A percentile compares a stretch with the other conserved stretches of the same genome.
Conservation (phyloP, 164 flowering plant genomes). For the Aristolochia contorta region DNA sequence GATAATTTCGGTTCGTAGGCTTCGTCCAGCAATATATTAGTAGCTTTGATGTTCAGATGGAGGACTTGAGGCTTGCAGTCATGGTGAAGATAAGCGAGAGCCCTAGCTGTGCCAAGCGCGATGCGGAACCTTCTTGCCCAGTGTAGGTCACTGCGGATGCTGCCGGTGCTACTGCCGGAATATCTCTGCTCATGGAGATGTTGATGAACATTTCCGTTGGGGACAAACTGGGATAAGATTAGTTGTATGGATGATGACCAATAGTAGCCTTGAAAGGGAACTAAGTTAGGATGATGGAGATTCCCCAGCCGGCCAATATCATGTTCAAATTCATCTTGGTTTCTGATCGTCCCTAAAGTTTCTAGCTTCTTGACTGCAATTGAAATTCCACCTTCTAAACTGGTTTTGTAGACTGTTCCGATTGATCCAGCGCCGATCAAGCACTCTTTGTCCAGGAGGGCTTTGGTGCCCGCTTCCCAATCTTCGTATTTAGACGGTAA, state of each 20-base stretch:
- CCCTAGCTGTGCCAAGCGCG: conserved; percentile 87
- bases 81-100: conserved; percentile 88
- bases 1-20: conserved; percentile 61
- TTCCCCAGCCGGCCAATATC: conserved; percentile 79
- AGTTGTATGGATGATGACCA: conserved; percentile 89
- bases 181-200: conserved; percentile 54
- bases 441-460: conserved; percentile 83
- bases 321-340: conserved; percentile 96
- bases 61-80: conserved; percentile 82
- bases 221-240: conserved; percentile 65
- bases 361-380: conserved; percentile 96
- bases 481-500: conserved; percentile 91
- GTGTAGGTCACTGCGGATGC: conserved; percentile 39
- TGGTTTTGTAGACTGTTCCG: conserved; percentile 79
- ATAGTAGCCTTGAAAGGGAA: conserved; percentile 80
- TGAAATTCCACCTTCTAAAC: conserved; percentile 75
- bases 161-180: conserved; percentile 57
- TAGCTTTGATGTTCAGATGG: conserved; percentile 83
- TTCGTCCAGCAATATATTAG: conserved; percentile 80
- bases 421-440: conserved; percentile 79
- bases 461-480: conserved; percentile 94
- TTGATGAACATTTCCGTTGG: conserved; percentile 74
- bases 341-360: conserved; percentile 73
- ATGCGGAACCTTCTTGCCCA: conserved; percentile 84
- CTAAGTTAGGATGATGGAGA: conserved; percentile 67